phyloP scores from a whole-genome alignment of 371 early-diverging fungal species.

The Mucor ambiguus region DNA sequence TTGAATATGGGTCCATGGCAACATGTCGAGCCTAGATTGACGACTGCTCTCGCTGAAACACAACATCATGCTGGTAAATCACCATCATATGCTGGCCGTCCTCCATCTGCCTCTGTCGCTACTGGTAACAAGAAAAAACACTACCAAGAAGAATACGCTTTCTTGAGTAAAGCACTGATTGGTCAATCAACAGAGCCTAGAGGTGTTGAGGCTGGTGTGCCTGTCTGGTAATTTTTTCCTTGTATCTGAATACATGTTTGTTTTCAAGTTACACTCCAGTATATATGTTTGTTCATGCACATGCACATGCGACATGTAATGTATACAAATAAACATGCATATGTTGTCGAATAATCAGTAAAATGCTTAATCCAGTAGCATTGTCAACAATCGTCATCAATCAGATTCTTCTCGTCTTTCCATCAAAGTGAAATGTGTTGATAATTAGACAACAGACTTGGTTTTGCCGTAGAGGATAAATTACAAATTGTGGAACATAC shows the following conservation, averaged over 20 bases:
- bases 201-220: slow-evolving; percentile 69
- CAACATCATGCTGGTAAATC: slow-evolving; percentile 68
- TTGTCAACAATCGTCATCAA: not conserved
- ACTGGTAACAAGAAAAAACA: slow-evolving; percentile 98
- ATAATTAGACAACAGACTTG: not conserved
- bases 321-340: not conserved
- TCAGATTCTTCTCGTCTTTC: not conserved
- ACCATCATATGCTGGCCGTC: slow-evolving; percentile 87
- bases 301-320: not conserved
- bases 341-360: no score
- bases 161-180: slow-evolving; percentile 83
- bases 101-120: slow-evolving; percentile 92
- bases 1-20: slow-evolving; percentile 93
- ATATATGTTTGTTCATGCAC: not conserved
- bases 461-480: not conserved
- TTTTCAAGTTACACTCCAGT: not conserved
- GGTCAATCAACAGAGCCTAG: slow-evolving; percentile 70
- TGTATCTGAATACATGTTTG: not conserved
- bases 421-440: not conserved
- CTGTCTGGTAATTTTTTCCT: slow-evolving; percentile 56
- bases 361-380: not conserved
- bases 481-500: not conserved
- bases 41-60: slow-evolving; percentile 76
- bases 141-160: slow-evolving; percentile 85
- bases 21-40: slow-evolving; percentile 86